Evolutionary conservation across 257 asterid species (phyloP).

Genomic region (Capsicum rhomboideum): DNA sequence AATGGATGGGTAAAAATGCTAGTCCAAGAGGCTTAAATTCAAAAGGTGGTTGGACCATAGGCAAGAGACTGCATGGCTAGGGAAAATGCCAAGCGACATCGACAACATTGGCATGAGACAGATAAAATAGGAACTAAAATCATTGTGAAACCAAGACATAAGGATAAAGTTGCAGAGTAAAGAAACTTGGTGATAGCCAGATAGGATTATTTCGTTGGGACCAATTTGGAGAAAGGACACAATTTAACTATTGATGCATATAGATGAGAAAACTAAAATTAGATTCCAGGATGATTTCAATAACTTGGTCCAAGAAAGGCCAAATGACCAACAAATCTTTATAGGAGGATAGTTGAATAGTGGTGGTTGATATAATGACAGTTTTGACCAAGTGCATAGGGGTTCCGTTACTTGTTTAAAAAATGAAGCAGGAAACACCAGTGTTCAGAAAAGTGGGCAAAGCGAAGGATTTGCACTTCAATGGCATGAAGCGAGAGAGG

Average conservation of each 20-base stretch:
- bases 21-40: not conserved
- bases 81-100: not conserved
- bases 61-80: not conserved
- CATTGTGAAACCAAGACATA: not conserved
- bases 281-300: not conserved
- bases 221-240: not conserved
- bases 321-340: not conserved
- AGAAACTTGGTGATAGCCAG: not conserved
- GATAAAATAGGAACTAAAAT: not conserved
- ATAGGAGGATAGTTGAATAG: not conserved
- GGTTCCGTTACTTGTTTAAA: not conserved
- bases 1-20: not conserved
- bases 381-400: not conserved
- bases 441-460: not conserved
- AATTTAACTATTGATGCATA: not conserved
- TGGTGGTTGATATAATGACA: not conserved
- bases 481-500: not conserved
- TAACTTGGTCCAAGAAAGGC: not conserved
- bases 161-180: not conserved
- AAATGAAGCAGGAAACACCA: not conserved
- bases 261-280: not conserved
- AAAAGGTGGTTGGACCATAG: not conserved
- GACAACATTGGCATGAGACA: not conserved
- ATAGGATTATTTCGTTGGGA: not conserved
- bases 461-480: not conserved